Evolutionary conservation across 371 early-diverging fungal genomes (phyloP).

Genomic region (Mortierella polycephala): DNA sequence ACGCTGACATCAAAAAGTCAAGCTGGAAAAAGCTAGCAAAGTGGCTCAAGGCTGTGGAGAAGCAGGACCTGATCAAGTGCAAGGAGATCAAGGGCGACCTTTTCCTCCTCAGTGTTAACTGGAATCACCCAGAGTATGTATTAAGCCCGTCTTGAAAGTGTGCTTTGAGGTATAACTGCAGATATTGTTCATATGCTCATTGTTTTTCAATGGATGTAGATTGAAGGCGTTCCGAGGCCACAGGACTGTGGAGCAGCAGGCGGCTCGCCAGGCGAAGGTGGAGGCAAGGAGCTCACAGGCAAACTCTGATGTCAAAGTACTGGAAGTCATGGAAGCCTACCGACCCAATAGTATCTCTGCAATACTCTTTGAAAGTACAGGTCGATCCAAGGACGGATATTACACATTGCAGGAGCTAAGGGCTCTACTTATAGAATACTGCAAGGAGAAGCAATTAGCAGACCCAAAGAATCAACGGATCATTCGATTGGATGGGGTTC

Average conservation of each 20-base stretch:
- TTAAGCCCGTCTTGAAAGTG: background rate
- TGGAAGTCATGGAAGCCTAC: slow-evolving; percentile 64
- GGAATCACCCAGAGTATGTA: slow-evolving; percentile 61
- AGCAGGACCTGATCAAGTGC: slow-evolving; percentile 70
- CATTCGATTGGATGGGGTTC: slow-evolving; percentile 25
- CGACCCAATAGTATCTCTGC: slow-evolving; percentile 61
- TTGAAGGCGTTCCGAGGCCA: slow-evolving; percentile 35
- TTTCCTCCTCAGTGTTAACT: slow-evolving; percentile 67
- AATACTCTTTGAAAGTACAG: slow-evolving; percentile 63
- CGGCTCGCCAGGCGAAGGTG: slow-evolving; percentile 29
- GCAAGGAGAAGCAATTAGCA: slow-evolving; percentile 64
- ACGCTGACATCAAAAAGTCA: slow-evolving; percentile 78
- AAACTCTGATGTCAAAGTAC: slow-evolving; percentile 4
- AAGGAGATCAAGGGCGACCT: slow-evolving; percentile 77
- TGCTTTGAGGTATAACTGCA: no score
- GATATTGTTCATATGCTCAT: no score
- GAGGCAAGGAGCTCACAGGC: slow-evolving; percentile 30
- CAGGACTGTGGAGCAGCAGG: slow-evolving; percentile 49
- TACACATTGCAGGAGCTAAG: slow-evolving; percentile 69
- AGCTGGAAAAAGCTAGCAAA: slow-evolving; percentile 80
- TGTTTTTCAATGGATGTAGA: slow-evolving; percentile 14
- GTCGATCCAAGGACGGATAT: slow-evolving; percentile 64
- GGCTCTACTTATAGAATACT: slow-evolving; percentile 65
- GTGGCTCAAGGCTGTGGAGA: slow-evolving; percentile 77
- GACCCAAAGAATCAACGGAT: slow-evolving; percentile 72